phyloP scores from a whole-genome alignment of 352 stramenopile genomes.

The Peronosclerospora sorghi region DNA sequence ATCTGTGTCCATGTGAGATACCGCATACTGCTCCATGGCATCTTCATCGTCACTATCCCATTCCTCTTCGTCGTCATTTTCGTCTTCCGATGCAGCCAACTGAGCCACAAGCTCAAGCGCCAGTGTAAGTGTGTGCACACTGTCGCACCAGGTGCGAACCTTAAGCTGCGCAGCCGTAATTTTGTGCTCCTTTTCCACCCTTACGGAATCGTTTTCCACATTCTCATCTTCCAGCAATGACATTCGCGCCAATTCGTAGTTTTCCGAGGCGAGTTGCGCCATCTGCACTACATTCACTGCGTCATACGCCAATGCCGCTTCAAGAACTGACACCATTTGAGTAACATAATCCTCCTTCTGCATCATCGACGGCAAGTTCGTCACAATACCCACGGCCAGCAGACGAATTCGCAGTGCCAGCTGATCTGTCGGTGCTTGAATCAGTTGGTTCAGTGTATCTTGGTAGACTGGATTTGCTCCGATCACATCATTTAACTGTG shows the following conservation, averaged over 20 bases:
- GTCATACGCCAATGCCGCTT: slow-evolving; percentile 70
- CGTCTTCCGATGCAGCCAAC: slow-evolving; percentile 36
- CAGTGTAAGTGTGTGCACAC: slow-evolving; percentile 63
- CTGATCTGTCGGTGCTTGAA: slow-evolving; percentile 47
- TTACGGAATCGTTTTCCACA: slow-evolving; percentile 53
- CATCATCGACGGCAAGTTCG: slow-evolving; percentile 72
- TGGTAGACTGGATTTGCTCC: slow-evolving; percentile 49
- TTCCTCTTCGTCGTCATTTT: slow-evolving; percentile 69
- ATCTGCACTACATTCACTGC: slow-evolving; percentile 62
- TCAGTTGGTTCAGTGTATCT: slow-evolving; percentile 48
- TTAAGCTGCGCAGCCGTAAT: slow-evolving; percentile 58
- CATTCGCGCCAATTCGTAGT: slow-evolving; percentile 44
- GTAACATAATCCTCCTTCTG: slow-evolving; percentile 56
- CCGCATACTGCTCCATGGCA: slow-evolving; percentile 71
- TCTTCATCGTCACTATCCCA: slow-evolving; percentile 85
- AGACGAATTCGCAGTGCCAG: slow-evolving; percentile 38
- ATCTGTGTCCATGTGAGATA: slow-evolving; percentile 50
- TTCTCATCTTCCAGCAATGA: slow-evolving; percentile 55
- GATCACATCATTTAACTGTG: slow-evolving; percentile 62
- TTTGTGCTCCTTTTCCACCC: slow-evolving; percentile 41
- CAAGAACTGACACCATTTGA: slow-evolving; percentile 54
- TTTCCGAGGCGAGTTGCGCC: slow-evolving; percentile 55
- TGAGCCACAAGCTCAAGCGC: slow-evolving; percentile 71
- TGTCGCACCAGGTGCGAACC: slow-evolving; percentile 68
- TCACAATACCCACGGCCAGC: slow-evolving; percentile 60